Conservation (phyloP, 306 rosid species). For the Prunus salicina region DNA sequence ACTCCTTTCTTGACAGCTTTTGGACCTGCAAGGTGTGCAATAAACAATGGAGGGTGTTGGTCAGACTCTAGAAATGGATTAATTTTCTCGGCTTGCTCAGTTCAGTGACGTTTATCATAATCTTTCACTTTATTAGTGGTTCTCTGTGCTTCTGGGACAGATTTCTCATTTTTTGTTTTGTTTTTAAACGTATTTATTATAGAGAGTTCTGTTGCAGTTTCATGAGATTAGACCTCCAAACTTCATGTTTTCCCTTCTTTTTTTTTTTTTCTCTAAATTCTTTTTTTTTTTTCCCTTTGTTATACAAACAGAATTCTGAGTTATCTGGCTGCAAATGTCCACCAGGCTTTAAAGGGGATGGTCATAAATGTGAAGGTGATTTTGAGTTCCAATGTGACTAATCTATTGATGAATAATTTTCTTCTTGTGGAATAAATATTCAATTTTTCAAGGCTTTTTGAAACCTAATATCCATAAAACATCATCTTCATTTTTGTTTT, state of each 20-base stretch:
- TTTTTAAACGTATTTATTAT: background rate
- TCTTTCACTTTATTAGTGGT: slow-evolving; percentile 6
- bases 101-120: slow-evolving; percentile 51
- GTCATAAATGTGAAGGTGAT: slow-evolving; percentile 69
- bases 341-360: slow-evolving; percentile 64
- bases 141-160: background rate
- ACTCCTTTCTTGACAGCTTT: slow-evolving; percentile 53
- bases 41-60: slow-evolving; percentile 95
- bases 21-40: slow-evolving; percentile 88
- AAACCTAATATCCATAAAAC: background rate
- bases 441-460: background rate
- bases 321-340: slow-evolving; percentile 76
- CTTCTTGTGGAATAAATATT: background rate
- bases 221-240: background rate
- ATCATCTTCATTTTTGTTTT: background rate
- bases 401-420: background rate
- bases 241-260: no score
- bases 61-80: slow-evolving; percentile 46
- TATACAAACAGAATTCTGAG: slow-evolving; percentile 45
- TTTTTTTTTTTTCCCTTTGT: background rate
- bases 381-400: slow-evolving; percentile 12
- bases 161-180: background rate
- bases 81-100: slow-evolving; percentile 85
- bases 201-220: background rate
- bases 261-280: slow-evolving; percentile 17